A percentile compares a stretch with the other conserved stretches of the same genome.
Evolutionary conservation across 1,139 yeast species (phyloP).

Genomic region (Blastobotrys niveus): DNA sequence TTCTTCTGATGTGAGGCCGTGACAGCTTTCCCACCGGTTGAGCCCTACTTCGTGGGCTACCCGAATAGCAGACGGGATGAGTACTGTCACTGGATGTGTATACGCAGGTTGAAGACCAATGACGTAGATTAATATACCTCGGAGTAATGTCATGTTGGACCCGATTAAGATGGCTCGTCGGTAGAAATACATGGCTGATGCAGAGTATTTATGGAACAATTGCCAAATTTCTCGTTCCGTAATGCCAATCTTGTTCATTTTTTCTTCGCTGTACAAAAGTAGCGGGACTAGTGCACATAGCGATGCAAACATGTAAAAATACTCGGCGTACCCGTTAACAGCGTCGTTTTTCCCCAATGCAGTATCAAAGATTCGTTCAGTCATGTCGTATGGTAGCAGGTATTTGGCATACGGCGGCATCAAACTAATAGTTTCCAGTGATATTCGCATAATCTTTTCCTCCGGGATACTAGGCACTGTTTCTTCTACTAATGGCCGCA

Average conservation of each 20-base stretch:
- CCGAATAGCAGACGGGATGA: conserved; percentile 50
- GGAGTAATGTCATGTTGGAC: conserved; percentile 21
- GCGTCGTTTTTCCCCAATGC: conserved; percentile 17
- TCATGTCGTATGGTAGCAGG: conserved; percentile 19
- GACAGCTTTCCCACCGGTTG: conserved; percentile 50
- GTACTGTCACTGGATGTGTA: conserved; percentile 39
- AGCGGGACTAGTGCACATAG: conserved; percentile 20
- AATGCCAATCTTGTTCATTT: conserved; percentile 13
- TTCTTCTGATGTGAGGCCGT: conserved; percentile 39
- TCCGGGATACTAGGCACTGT: conserved; percentile 9
- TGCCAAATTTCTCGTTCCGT: conserved; percentile 12
- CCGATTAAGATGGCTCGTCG: conserved; percentile 19
- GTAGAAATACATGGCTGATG: conserved; percentile 23
- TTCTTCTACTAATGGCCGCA: conserved; percentile 25
- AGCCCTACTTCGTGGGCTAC: conserved; percentile 63
- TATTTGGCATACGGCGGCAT: conserved; percentile 12
- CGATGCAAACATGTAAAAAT: conserved; percentile 22
- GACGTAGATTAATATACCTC: conserved; percentile 22
- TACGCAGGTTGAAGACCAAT: conserved; percentile 20
- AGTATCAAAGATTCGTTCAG: conserved; percentile 19
- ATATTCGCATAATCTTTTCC: conserved; percentile 3
- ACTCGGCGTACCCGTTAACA: conserved; percentile 25
- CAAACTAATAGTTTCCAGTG: neutral
- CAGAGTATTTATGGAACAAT: conserved; percentile 11
- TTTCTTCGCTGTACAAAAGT: conserved; percentile 9